Conservation (phyloP, 176 grass and related monocot species). For the Phoenix roebelenii region DNA sequence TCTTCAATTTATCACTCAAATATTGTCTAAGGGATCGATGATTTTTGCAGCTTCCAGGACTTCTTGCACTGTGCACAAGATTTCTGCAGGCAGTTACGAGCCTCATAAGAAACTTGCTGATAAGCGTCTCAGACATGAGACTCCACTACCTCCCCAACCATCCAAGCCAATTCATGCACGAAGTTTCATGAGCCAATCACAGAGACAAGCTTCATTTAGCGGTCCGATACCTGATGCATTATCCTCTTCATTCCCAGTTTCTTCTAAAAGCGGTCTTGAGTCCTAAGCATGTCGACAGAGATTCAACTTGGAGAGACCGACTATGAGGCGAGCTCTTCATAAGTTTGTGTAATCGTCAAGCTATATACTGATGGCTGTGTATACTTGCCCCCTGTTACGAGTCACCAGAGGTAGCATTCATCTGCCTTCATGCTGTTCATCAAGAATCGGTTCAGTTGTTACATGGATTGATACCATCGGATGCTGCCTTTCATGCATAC, state of each 20-base stretch:
- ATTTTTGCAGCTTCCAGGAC: slow-evolving; percentile 40
- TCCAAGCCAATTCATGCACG: background rate
- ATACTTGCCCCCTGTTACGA: no score
- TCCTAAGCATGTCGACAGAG: no score
- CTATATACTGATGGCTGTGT: no score
- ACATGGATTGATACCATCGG: no score
- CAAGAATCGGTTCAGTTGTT: no score
- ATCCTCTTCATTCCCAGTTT: background rate
- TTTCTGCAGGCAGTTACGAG: slow-evolving; percentile 49
- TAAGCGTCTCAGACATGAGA: background rate
- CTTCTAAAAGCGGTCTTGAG: background rate
- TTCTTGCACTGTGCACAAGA: slow-evolving; percentile 41
- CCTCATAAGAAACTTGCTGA: slow-evolving; percentile 15
- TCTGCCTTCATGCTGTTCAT: no score
- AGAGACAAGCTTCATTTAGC: background rate
- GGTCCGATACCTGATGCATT: background rate
- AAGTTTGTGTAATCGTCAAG: no score
- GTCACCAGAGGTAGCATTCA: no score
- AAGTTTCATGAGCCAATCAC: background rate
- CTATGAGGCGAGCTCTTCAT: no score
- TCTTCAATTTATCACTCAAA: background rate
- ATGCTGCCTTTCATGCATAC: no score
- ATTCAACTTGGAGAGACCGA: no score
- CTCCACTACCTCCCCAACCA: background rate
- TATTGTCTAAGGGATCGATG: background rate